Evolutionary conservation across 345 rosid species (phyloP).

Genomic region (Boechera stricta): DNA sequence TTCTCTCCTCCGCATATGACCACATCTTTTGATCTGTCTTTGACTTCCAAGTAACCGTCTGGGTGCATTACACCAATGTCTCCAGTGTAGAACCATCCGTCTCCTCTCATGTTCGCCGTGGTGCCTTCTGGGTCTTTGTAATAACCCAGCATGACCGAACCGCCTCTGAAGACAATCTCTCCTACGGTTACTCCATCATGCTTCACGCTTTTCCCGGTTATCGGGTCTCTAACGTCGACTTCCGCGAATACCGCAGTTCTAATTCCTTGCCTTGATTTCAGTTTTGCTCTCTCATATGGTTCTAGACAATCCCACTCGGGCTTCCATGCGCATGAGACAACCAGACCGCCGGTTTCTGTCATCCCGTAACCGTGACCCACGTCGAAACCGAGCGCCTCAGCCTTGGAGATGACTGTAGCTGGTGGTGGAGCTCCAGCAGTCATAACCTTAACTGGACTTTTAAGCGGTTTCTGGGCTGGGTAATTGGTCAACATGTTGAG

Average conservation of each 20-base stretch:
- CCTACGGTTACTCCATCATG: slow-evolving; percentile 57
- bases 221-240: slow-evolving; percentile 51
- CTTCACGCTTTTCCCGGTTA: slow-evolving; percentile 52
- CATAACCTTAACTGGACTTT: slow-evolving; percentile 51
- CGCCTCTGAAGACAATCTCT: slow-evolving; percentile 61
- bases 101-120: slow-evolving; percentile 41
- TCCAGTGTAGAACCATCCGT: slow-evolving; percentile 69
- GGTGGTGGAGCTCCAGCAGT: slow-evolving; percentile 67
- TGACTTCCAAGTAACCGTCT: slow-evolving; percentile 62
- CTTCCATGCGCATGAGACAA: slow-evolving; percentile 60
- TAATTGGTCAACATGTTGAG: slow-evolving; percentile 60
- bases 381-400: slow-evolving; percentile 55
- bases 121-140: slow-evolving; percentile 55
- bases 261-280: slow-evolving; percentile 65
- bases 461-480: slow-evolving; percentile 25
- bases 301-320: slow-evolving; percentile 54
- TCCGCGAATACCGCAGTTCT: slow-evolving; percentile 44
- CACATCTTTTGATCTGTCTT: slow-evolving; percentile 65
- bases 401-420: slow-evolving; percentile 42
- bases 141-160: slow-evolving; percentile 64
- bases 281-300: slow-evolving; percentile 47
- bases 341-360: slow-evolving; percentile 59
- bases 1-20: slow-evolving; percentile 72
- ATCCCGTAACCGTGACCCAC: slow-evolving; percentile 63
- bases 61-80: slow-evolving; percentile 67